Base-by-base conservation (phyloP, 2,329 filamentous ascomycete species). In the Arthrobotrys conoides region DNA sequence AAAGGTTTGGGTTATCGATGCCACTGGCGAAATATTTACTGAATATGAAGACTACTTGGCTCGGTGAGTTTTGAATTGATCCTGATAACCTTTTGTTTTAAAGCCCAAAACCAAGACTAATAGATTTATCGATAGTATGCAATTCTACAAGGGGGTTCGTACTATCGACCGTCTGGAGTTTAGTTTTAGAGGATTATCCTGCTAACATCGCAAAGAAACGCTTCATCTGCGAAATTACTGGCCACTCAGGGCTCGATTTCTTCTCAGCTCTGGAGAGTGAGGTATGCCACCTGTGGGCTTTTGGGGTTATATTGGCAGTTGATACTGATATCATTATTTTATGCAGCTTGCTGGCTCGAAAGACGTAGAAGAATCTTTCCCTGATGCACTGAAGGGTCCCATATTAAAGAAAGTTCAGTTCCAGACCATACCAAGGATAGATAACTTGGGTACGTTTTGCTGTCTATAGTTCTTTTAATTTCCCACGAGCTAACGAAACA, bases 161-260 rank as follows among this genome's bases (percentile, higher is more conserved):
- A 24, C 51, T 46, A 8, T 22, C 6, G 10, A 36, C 24, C 18
- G 20, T n/a, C 12, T n/a, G n/a, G 2, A 16, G 20, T 8, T 38
- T 27, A n/a, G 2, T 12, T 18, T 24, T 22, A 5, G 41, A 18
- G 1, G 16, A 77, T n/a, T 77, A 41, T 48, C 18, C 27, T 24
- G 82, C 63, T 61, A 51, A 78, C 53, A 16, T 2, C n/a, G 20
- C 24, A 46, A 55, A 95, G 91, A 93, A 91, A 83, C 90, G 92
- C 70, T 99, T 98, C 84, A 97, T 96, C 79, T 97, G 96, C 85
- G 93, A 97, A 84, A 96, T 98, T 81, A 97, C 94, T 12, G 96
- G 96, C 68, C 95, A 97, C 84, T 96, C 94, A 33, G 92, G 92
- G 67, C 87, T 97, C 81, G 95, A 90, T 2, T 99, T 96, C 85